These are phyloP conservation scores for Neopestalotiopsis clavispora DNA, from an alignment of 2,329 filamentous ascomycete genomes.

Conservation along the genomic window DNA sequence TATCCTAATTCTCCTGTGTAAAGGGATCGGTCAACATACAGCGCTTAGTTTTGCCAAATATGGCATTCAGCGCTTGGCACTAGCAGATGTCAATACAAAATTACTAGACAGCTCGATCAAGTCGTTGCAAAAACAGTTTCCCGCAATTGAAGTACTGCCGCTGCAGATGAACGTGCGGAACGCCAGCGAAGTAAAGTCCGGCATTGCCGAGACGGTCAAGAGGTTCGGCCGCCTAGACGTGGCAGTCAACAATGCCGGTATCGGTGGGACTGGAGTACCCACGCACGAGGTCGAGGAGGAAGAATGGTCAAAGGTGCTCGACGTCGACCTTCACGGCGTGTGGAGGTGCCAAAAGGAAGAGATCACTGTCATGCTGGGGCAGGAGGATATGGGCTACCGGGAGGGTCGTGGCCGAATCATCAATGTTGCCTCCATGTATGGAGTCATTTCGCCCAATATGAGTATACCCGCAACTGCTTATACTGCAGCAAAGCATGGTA, in stretches of 20 bases:
- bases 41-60: slow-evolving; percentile 52
- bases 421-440: slow-evolving; percentile 59
- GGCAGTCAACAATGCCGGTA: slow-evolving; percentile 60
- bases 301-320: slow-evolving; percentile 55
- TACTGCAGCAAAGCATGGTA: slow-evolving; percentile 55
- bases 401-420: slow-evolving; percentile 56
- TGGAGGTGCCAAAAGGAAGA: slow-evolving; percentile 62
- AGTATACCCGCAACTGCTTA: slow-evolving; percentile 50
- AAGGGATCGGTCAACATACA: slow-evolving; percentile 54
- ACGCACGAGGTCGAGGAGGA: slow-evolving; percentile 52
- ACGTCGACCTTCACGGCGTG: slow-evolving; percentile 60
- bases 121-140: slow-evolving; percentile 41
- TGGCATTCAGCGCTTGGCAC: slow-evolving; percentile 50
- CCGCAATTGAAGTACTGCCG: slow-evolving; percentile 44
- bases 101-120: slow-evolving; percentile 36
- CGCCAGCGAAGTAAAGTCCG: slow-evolving; percentile 45
- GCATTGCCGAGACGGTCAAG: slow-evolving; percentile 44
- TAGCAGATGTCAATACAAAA: slow-evolving; percentile 49
- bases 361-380: slow-evolving; percentile 54
- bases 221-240: slow-evolving; percentile 59
- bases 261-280: slow-evolving; percentile 44
- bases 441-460: slow-evolving; percentile 45
- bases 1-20: slow-evolving; percentile 11
- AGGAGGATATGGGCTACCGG: slow-evolving; percentile 47
- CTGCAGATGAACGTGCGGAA: slow-evolving; percentile 52